These are phyloP conservation scores for Fusarium zealandicum DNA, from an alignment of 2,329 filamentous ascomycete species.

Conservation along the genomic window DNA sequence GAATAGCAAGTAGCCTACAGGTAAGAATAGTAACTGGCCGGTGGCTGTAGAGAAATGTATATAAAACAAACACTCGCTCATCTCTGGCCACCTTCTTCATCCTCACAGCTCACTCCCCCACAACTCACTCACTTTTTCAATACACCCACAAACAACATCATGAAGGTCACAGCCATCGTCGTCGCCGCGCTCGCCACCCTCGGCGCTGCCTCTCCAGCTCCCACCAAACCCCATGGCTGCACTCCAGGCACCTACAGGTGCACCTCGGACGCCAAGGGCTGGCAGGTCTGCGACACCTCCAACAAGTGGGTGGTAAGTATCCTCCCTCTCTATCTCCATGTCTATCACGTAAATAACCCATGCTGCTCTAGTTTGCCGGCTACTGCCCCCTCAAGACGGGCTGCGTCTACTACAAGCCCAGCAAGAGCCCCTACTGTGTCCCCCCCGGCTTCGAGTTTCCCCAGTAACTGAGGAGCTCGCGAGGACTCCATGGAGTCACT, in stretches of 20 bases:
- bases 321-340: not conserved
- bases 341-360: not conserved
- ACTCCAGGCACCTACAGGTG: constrained; percentile 48
- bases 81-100: constrained; percentile 22
- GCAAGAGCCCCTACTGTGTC: constrained; percentile 50
- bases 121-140: constrained; percentile 15
- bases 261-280: constrained; percentile 38
- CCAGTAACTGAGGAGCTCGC: constrained; percentile 9
- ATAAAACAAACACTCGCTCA: constrained; percentile 13
- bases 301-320: constrained; percentile 46
- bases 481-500: not conserved
- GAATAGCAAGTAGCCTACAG: constrained; percentile 28
- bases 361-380: constrained; percentile 41
- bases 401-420: constrained; percentile 48
- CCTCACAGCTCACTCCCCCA: constrained; percentile 16
- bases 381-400: constrained; percentile 47
- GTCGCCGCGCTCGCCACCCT: constrained; percentile 35
- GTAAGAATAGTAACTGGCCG: no score
- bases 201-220: constrained; percentile 29
- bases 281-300: constrained; percentile 46
- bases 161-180: constrained; percentile 43
- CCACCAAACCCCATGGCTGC: constrained; percentile 33
- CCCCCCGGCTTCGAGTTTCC: constrained; percentile 44
- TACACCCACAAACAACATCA: constrained; percentile 30
- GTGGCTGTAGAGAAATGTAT: constrained; percentile 6